Evolutionary conservation across 257 asterid genomes (phyloP).

Genomic region (Solanum clarkiae): DNA sequence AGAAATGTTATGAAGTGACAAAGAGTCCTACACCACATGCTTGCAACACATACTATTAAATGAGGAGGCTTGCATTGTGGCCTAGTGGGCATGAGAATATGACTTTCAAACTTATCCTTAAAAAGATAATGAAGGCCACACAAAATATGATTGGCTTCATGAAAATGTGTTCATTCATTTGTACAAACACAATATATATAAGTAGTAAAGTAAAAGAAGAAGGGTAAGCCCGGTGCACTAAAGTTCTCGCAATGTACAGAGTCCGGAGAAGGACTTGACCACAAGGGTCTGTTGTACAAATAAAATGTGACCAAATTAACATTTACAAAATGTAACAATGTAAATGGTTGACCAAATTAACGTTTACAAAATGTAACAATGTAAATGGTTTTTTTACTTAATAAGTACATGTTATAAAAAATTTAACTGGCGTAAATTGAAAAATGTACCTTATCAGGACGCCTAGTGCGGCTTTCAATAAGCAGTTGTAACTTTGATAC

Average conservation of each 20-base stretch:
- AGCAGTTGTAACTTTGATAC: slow-evolving; percentile 68
- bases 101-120: not conserved
- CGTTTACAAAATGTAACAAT: not conserved
- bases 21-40: not conserved
- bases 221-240: no score
- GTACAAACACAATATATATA: not conserved
- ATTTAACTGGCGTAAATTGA: not conserved
- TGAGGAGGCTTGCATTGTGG: not conserved
- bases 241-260: no score
- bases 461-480: slow-evolving; percentile 57
- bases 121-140: not conserved
- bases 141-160: not conserved
- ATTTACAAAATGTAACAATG: not conserved
- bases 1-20: not conserved
- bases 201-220: not conserved
- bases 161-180: not conserved
- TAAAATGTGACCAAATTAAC: not conserved
- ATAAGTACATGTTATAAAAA: not conserved
- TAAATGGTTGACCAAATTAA: not conserved
- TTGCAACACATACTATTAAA: not conserved
- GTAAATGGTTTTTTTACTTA: not conserved
- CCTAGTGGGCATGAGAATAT: not conserved
- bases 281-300: not conserved
- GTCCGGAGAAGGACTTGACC: no score
- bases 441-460: slow-evolving; percentile 54